A percentile compares a stretch with the other conserved stretches of the same genome.
Evolutionary conservation across 2,329 filamentous ascomycete genomes (phyloP).

Genomic region (Sporothrix pallida): DNA sequence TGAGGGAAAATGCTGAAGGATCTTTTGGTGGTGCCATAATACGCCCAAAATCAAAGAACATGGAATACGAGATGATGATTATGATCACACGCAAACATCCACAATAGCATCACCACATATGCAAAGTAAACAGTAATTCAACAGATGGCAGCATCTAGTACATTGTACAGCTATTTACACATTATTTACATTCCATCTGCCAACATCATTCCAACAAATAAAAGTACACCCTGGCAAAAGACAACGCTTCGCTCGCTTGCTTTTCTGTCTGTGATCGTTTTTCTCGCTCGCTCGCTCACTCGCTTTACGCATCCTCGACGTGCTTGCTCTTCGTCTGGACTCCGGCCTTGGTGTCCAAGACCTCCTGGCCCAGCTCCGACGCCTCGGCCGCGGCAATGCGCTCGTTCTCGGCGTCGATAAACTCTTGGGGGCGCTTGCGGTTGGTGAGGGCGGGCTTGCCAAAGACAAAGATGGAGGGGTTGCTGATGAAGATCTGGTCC

Average conservation of each 20-base stretch:
- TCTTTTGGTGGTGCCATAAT: too few species aligned
- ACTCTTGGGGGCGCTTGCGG: conserved; percentile 45
- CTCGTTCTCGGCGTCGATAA: conserved; percentile 46
- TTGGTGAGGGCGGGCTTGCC: conserved; percentile 45
- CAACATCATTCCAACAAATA: too few species aligned
- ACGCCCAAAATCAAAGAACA: too few species aligned
- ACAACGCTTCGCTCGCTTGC: not conserved
- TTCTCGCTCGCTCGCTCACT: not conserved
- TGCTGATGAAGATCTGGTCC: conserved; percentile 50
- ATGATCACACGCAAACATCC: too few species aligned
- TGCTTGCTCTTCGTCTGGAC: not conserved
- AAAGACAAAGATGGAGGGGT: conserved; percentile 45
- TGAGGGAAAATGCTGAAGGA: too few species aligned
- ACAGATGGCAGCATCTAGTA: too few species aligned
- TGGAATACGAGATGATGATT: too few species aligned
- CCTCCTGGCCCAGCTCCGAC: conserved; percentile 27
- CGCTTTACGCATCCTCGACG: conserved; percentile 9
- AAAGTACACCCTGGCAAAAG: not conserved
- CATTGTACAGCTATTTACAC: too few species aligned
- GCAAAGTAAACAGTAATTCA: too few species aligned
- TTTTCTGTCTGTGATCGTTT: too few species aligned
- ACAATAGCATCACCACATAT: too few species aligned
- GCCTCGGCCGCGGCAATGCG: conserved; percentile 32
- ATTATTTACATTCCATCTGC: too few species aligned
- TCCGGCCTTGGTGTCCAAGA: conserved; percentile 17